These are phyloP conservation scores for Globisporangium barbulae DNA, from an alignment of 352 stramenopile genomes.

Conservation along the genomic window DNA sequence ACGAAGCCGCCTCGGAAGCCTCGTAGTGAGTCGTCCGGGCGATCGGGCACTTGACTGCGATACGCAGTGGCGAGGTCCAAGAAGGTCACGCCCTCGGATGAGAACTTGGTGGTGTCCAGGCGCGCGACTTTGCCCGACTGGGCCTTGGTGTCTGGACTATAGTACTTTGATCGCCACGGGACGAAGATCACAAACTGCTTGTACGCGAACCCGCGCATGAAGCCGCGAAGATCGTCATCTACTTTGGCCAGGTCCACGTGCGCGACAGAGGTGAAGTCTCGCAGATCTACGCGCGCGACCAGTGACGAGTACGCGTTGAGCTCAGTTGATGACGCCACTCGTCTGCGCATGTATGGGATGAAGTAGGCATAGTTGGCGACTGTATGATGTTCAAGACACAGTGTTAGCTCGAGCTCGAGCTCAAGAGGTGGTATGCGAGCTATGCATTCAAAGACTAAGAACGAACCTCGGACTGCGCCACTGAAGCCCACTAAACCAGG, in stretches of 20 bases:
- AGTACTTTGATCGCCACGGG: slow-evolving; percentile 41
- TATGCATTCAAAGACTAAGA: neutral
- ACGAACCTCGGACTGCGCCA: slow-evolving; percentile 45
- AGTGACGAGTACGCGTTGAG: slow-evolving; percentile 63
- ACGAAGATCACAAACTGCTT: slow-evolving; percentile 70
- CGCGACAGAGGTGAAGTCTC: slow-evolving; percentile 51
- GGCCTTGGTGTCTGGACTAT: slow-evolving; percentile 20
- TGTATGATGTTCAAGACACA: slow-evolving; percentile 11
- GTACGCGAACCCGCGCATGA: slow-evolving; percentile 71
- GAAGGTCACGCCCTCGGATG: slow-evolving; percentile 34
- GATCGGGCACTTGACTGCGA: slow-evolving; percentile 67
- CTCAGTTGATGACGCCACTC: slow-evolving; percentile 27
- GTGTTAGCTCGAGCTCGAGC: neutral
- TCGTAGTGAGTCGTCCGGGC: slow-evolving; percentile 51
- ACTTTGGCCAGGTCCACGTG: slow-evolving; percentile 49
- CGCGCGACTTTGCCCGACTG: slow-evolving; percentile 67
- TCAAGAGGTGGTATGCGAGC: neutral
- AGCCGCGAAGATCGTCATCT: slow-evolving; percentile 52
- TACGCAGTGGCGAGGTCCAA: slow-evolving; percentile 51
- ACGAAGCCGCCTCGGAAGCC: slow-evolving; percentile 68
- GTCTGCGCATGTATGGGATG: slow-evolving; percentile 62
- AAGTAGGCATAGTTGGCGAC: slow-evolving; percentile 73
- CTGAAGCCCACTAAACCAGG: slow-evolving; percentile 63
- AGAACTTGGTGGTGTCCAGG: slow-evolving; percentile 72
- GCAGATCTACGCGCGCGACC: slow-evolving; percentile 56